A percentile compares a stretch with the other conserved stretches of the same genome.
Conservation (phyloP, 2,329 filamentous ascomycete genomes). For the Thielaviopsis populi region DNA sequence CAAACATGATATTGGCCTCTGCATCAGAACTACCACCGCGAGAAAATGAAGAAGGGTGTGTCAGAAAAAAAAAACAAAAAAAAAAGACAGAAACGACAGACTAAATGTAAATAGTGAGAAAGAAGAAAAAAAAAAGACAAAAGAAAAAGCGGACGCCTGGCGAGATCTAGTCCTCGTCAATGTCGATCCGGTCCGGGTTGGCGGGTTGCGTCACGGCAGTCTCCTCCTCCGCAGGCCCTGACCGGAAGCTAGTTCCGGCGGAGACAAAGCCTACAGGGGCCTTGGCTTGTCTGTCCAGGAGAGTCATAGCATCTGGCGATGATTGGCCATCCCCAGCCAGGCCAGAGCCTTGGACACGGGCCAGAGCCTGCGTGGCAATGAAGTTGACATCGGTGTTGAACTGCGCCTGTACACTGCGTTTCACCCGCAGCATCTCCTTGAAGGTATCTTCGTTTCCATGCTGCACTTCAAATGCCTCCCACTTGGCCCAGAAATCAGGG, state of each 20-base stretch:
- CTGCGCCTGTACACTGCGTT: conserved; percentile 90
- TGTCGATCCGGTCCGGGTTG: conserved; percentile 77
- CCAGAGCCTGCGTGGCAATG: conserved; percentile 88
- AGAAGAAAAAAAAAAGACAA: conserved; percentile 16
- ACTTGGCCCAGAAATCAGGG: conserved; percentile 84
- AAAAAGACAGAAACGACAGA: not conserved
- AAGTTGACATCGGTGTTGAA: conserved; percentile 99
- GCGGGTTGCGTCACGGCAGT: conserved; percentile 34
- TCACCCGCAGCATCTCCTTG: conserved; percentile 97
- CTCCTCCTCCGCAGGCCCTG: conserved; percentile 51
- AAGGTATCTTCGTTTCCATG: conserved; percentile 99
- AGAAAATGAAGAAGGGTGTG: not conserved
- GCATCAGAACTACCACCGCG: not conserved
- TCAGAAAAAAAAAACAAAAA: not conserved
- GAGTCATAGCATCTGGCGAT: conserved; percentile 52
- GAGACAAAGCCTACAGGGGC: conserved; percentile 86
- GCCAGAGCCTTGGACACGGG: conserved; percentile 50
- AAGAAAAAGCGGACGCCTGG: not conserved
- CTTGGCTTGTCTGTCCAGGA: conserved; percentile 72
- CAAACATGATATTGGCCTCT: not conserved
- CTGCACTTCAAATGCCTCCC: conserved; percentile 93
- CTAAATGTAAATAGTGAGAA: not conserved
- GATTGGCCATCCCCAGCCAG: conserved; percentile 39
- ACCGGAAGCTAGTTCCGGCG: conserved; percentile 39
- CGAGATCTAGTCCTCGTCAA: conserved; percentile 39